A percentile compares a stretch with the other conserved stretches of the same genome.
Evolutionary conservation across 495 filamentous ascomycete genomes (phyloP).

Genomic region (Tetracladium marchalianum): DNA sequence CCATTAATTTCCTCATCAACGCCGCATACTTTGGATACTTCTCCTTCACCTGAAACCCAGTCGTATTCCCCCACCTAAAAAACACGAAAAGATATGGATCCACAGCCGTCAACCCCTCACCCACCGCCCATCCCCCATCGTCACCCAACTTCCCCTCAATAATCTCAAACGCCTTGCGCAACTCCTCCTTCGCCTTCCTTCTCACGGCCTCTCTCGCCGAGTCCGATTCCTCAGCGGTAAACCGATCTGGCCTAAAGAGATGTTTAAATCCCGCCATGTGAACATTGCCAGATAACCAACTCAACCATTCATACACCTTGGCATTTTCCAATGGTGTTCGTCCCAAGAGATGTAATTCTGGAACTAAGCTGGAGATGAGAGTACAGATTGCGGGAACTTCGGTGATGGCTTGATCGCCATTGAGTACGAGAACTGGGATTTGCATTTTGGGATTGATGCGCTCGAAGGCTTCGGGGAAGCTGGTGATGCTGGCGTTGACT

Average conservation of each 20-base stretch:
- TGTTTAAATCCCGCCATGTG: conserved; percentile 22
- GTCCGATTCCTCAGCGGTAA: conserved; percentile 14
- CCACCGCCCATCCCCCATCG: conserved; percentile 21
- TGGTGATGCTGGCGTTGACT: conserved; percentile 7
- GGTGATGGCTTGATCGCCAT: conserved; percentile 22
- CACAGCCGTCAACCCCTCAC: conserved; percentile 24
- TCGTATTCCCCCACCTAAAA: conserved; percentile 20
- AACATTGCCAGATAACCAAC: conserved; percentile 28
- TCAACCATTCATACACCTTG: conserved; percentile 29
- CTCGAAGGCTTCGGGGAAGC: conserved; percentile 15
- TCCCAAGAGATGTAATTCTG: conserved; percentile 23
- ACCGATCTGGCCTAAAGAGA: conserved; percentile 18
- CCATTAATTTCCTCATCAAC: conserved; percentile 10
- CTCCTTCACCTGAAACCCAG: conserved; percentile 11
- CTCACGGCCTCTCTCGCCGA: conserved; percentile 12
- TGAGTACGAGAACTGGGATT: conserved; percentile 23
- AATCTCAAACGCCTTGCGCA: conserved; percentile 11
- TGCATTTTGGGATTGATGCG: conserved; percentile 25
- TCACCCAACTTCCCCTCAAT: conserved; percentile 18
- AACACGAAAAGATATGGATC: conserved; percentile 28
- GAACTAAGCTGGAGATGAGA: conserved; percentile 20
- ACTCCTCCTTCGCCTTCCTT: conserved; percentile 11
- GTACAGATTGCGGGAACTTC: conserved; percentile 26
- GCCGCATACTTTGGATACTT: conserved; percentile 22
- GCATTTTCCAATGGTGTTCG: conserved; percentile 20